A percentile compares a stretch with the other conserved stretches of the same genome.
These are phyloP conservation scores for Fraxinus ornus DNA, from an alignment of 305 asterid genomes.

Conservation along the genomic window DNA sequence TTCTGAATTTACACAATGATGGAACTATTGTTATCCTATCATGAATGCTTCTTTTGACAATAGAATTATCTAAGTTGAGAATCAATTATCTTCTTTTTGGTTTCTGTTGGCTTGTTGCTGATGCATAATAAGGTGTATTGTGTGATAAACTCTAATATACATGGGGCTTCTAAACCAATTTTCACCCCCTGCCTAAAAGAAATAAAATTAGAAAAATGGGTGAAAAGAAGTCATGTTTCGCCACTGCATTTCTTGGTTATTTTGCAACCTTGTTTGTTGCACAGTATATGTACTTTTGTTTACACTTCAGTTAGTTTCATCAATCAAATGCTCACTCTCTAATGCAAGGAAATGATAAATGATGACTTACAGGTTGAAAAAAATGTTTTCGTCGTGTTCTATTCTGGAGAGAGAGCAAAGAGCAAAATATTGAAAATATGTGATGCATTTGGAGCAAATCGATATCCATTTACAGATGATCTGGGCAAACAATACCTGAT, in stretches of 20 bases:
- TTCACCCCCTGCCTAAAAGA: neutral
- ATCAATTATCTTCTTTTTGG: neutral
- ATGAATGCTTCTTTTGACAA: neutral
- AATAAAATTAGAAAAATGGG: neutral
- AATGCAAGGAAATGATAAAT: conserved; percentile 18
- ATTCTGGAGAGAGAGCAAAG: conserved; percentile 66
- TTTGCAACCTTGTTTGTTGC: neutral
- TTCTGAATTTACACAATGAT: conserved; percentile 6
- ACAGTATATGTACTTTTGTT: neutral
- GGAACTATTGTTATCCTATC: neutral
- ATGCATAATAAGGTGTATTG: neutral
- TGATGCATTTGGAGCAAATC: conserved; percentile 71
- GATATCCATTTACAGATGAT: conserved; percentile 60
- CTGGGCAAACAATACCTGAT: conserved; percentile 49
- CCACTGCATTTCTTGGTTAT: conserved; percentile 8
- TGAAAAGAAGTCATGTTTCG: neutral
- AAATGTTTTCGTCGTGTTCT: conserved; percentile 54
- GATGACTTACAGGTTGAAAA: conserved; percentile 50
- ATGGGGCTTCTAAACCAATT: neutral
- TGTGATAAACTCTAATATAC: neutral
- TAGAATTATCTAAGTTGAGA: neutral
- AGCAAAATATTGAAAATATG: conserved; percentile 57
- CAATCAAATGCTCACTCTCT: conserved; percentile 2
- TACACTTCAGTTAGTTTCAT: neutral
- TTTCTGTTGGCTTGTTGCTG: neutral